These are phyloP conservation scores for Yamadazyma triangularis DNA, from an alignment of 1,139 yeast species.

Conservation along the genomic window DNA sequence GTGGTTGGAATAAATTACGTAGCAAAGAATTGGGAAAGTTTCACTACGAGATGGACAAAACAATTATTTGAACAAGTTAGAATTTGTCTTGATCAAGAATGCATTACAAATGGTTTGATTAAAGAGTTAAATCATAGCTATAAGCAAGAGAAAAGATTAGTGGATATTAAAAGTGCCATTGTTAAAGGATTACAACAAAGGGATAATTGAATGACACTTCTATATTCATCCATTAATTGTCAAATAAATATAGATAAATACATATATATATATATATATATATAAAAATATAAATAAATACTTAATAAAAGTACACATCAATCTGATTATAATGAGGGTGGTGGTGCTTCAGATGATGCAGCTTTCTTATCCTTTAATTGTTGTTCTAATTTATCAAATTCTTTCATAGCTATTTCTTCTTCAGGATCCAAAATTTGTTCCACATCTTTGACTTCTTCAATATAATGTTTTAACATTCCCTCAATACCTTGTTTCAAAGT, in stretches of 20 bases:
- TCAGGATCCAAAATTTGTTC: conserved; percentile 56
- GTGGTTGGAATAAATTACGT: conserved; percentile 42
- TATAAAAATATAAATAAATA: conserved; percentile 2
- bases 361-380: conserved; percentile 21
- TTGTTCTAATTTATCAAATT: conserved; percentile 65
- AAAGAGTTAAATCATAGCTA: conserved; percentile 27
- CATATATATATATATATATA: conserved; percentile 5
- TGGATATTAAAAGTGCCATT: conserved; percentile 16
- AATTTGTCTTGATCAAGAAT: conserved; percentile 29
- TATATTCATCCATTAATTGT: no score
- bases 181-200: conserved; percentile 10
- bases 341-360: conserved; percentile 7
- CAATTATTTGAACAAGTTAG: conserved; percentile 33
- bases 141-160: conserved; percentile 17
- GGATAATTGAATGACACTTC: no score
- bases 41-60: conserved; percentile 25
- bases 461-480: conserved; percentile 78
- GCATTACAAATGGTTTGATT: conserved; percentile 36
- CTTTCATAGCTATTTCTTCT: conserved; percentile 53
- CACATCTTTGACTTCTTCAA: conserved; percentile 76
- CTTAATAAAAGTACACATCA: background rate
- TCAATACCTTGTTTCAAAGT: conserved; percentile 81
- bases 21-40: conserved; percentile 33
- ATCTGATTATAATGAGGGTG: conserved; percentile 21
- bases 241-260: conserved; percentile 1